Percentiles rank a stretch among this genome's conserved stretches.
Conservation (phyloP, 2,329 filamentous ascomycete species). For the Monosporascus sp. region DNA sequence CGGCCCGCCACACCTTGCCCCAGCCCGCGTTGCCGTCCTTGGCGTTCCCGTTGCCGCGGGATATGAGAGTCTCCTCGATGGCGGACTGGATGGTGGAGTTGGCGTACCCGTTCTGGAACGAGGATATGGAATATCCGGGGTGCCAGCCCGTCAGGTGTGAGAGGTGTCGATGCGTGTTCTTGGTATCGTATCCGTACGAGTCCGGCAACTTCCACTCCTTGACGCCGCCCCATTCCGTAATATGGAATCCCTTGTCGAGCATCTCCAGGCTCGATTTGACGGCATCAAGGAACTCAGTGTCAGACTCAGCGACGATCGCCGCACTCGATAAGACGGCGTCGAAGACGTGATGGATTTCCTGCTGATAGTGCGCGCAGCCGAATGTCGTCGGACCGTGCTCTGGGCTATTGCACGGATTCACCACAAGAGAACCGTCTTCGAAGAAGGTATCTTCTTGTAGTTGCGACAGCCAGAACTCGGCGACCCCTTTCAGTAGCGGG, state of each 20-base stretch:
- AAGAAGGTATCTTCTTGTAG: constrained; percentile 45
- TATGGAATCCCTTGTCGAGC: constrained; percentile 27
- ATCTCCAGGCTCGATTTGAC: constrained; percentile 34
- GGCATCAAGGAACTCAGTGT: constrained; percentile 24
- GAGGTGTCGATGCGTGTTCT: constrained; percentile 38
- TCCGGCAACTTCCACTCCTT: constrained; percentile 32
- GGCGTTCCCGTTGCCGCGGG: constrained; percentile 40
- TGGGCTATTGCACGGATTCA: constrained; percentile 54
- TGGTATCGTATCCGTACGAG: constrained; percentile 20
- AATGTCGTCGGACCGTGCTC: constrained; percentile 52
- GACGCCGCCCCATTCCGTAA: constrained; percentile 24
- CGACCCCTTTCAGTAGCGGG: constrained; percentile 46
- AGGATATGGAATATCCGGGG: constrained; percentile 46
- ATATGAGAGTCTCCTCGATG: constrained; percentile 38
- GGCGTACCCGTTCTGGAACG: constrained; percentile 34
- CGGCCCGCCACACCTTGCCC: constrained; percentile 53
- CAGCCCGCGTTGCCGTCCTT: constrained; percentile 49
- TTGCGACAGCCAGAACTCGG: constrained; percentile 52
- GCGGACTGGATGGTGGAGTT: constrained; percentile 39
- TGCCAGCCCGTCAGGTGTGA: constrained; percentile 53
- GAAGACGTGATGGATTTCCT: constrained; percentile 41
- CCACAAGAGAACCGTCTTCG: constrained; percentile 47
- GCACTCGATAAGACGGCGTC: constrained; percentile 29
- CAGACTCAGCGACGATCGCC: constrained; percentile 14
- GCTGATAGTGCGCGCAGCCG: constrained; percentile 49